Base-by-base conservation (phyloP, 768 basidiomycete genomes). In the Lentinula sp. region DNA sequence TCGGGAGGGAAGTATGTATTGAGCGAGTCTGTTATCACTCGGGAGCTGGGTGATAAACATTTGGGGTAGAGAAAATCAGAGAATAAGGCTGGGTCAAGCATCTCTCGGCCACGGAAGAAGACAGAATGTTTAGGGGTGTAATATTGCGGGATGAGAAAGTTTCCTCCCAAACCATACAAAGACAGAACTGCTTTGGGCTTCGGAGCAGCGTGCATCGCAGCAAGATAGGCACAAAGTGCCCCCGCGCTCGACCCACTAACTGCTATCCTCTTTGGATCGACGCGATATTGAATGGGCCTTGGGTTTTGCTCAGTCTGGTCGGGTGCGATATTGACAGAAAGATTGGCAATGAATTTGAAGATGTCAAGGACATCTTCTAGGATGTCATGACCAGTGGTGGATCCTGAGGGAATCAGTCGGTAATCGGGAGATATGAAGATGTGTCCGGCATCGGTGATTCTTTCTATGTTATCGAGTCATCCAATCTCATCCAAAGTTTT, bases 351-450 rank as follows among this genome's bases (percentile, higher is more conserved):
- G 67, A 82, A 88, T 0, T 62, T 57, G 58, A 88, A 83, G 3
- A 84, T 68, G 62, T 84, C 85, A 50, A 78, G 72, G 58, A 88
- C 74, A 67, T 90, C 88, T 43, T 79, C 72, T 4, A 85, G 65
- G 42, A 88, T 77, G 18, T 84, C 80, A 63, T 85, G 82, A 0
- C 80, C 84, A 9, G 82, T 85, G 0, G 80, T 57, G 1, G 78
- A 74, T 1, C 76, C 72, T 2, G 78, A 77, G 2, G 79, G 80
- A 13, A 88, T 61, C 6, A 90, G 80, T 13, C 80, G 77, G 66
- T 90, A 87, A 64, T 90, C 86, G 0, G 82, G 81, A 39, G 84
- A 83, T 48, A 89, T 75, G 67, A 89, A 85, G 4, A 77, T 78
- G 62, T 79, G 78, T 28, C 84, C 86, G n/a, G 73, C 70, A 1